Evolutionary conservation across 202 grass and related monocot genomes (phyloP).

Genomic region (Digitaria exilis): DNA sequence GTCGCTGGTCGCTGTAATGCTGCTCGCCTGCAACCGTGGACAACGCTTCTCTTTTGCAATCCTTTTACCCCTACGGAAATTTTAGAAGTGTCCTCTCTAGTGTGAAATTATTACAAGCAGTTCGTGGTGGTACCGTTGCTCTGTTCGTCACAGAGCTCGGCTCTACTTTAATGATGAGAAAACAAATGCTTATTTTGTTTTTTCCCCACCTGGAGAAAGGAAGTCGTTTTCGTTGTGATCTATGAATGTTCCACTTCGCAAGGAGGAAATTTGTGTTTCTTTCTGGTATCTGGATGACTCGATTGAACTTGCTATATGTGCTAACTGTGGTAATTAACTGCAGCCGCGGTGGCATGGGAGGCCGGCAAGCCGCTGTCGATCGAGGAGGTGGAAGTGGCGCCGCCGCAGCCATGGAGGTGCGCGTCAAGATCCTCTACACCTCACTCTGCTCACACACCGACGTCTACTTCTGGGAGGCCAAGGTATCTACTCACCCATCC

Average conservation of each 20-base stretch:
- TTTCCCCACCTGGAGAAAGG: not conserved
- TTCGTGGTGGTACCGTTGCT: not conserved
- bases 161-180: not conserved
- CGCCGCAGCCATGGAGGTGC: constrained; percentile 92
- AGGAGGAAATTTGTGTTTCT: not conserved
- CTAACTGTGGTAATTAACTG: constrained; percentile 3
- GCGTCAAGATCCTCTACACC: constrained; percentile 87
- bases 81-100: too few species aligned
- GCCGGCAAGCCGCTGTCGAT: constrained; percentile 81
- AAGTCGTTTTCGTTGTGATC: not conserved
- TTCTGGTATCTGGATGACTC: not conserved
- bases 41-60: not conserved
- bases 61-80: too few species aligned
- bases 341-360: constrained; percentile 93
- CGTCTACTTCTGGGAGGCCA: constrained; percentile 97
- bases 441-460: constrained; percentile 92
- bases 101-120: not conserved
- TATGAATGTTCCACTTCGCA: not conserved
- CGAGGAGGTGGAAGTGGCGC: constrained; percentile 91
- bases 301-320: not conserved
- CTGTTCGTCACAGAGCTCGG: not conserved
- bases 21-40: not conserved
- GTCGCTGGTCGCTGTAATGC: not conserved
- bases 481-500: constrained; percentile 49
- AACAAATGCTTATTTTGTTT: not conserved